Evolutionary conservation across 306 rosid species (phyloP).

Genomic region (barrel medic (Medicago truncatula)): DNA sequence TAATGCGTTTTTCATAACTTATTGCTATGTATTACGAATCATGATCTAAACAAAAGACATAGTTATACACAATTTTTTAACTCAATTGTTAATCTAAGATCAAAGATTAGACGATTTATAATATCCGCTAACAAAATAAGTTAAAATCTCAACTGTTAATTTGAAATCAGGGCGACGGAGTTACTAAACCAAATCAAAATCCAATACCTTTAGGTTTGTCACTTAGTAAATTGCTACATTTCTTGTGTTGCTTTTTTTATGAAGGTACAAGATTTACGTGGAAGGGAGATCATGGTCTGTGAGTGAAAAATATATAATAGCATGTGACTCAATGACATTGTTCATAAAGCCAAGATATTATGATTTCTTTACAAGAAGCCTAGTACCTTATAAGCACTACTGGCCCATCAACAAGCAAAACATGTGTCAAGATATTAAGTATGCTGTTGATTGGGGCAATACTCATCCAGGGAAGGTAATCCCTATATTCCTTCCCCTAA

Average conservation of each 20-base stretch:
- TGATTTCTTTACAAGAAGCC: constrained; percentile 9
- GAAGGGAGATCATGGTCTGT: background rate
- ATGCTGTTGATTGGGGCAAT: constrained; percentile 15
- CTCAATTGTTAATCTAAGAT: no score
- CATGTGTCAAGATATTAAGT: constrained; percentile 1
- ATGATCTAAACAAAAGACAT: background rate
- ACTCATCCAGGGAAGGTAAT: background rate
- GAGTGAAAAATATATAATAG: constrained; percentile 19
- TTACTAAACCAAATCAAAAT: background rate
- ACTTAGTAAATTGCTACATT: background rate
- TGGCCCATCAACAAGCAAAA: background rate
- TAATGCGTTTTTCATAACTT: background rate
- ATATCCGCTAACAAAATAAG: no score
- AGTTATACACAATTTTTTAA: no score
- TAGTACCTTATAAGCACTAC: background rate
- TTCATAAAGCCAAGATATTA: background rate
- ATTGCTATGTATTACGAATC: background rate
- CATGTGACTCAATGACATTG: constrained; percentile 17
- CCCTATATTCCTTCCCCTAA: background rate
- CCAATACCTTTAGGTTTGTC: background rate
- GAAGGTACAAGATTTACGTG: constrained; percentile 49
- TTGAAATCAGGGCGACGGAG: no score
- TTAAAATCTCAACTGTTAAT: no score
- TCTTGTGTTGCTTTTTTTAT: background rate
- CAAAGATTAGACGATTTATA: no score